A percentile compares a stretch with the other conserved stretches of the same genome.
Conservation (phyloP, 805 yeast species). For the Wickerhamiella cacticola region DNA sequence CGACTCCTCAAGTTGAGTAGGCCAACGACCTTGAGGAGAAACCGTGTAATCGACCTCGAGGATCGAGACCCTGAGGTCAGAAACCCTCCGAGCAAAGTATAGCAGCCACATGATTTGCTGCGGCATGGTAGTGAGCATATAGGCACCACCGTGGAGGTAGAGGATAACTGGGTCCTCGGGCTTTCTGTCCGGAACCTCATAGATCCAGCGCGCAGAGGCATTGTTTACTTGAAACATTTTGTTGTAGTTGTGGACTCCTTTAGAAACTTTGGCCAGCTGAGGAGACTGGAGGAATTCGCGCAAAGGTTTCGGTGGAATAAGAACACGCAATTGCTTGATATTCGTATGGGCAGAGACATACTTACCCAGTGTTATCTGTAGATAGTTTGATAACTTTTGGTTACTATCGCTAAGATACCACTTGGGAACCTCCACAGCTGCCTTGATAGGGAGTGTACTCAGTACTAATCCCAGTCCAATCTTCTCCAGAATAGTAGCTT, state of each 20-base stretch:
- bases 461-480: background rate
- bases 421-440: constrained; percentile 3
- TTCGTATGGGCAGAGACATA: constrained; percentile 14
- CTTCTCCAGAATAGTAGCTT: constrained; percentile 2
- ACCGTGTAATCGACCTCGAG: constrained; percentile 26
- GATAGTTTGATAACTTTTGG: background rate
- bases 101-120: constrained; percentile 10
- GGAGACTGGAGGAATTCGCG: constrained; percentile 16
- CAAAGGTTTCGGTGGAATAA: constrained; percentile 19
- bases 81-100: background rate
- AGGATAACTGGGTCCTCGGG: constrained; percentile 18
- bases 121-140: constrained; percentile 3
- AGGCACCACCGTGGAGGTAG: constrained; percentile 21
- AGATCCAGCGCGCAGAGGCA: constrained; percentile 18
- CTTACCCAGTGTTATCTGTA: background rate
- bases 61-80: constrained; percentile 15
- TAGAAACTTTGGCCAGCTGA: background rate
- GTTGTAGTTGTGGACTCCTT: constrained; percentile 4
- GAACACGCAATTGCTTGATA: constrained; percentile 19
- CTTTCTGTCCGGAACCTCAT: constrained; percentile 14
- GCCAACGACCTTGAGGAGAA: constrained; percentile 21
- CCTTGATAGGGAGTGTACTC: background rate
- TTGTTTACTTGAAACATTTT: constrained; percentile 27
- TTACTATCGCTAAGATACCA: background rate
- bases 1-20: constrained; percentile 25